Evolutionary conservation across 1,284 basidiomycete species (phyloP), one percentile per base, ranked within the genome.

Genomic region (Rhodotorula sp.): DNA sequence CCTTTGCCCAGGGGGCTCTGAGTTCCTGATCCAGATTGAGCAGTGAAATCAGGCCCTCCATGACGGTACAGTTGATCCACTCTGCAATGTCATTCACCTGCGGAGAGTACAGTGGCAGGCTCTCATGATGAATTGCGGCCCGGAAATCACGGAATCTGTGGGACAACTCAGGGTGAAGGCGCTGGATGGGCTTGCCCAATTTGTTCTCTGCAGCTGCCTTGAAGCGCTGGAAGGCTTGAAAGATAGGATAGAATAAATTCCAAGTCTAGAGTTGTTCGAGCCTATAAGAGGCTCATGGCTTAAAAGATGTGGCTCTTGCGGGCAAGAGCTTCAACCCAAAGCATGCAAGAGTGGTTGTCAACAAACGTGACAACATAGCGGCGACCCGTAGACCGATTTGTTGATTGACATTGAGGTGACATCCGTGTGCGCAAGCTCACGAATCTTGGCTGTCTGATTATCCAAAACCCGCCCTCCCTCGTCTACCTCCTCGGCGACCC

Each of bases 291-390:
- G n/a, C n/a, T n/a, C n/a, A n/a, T n/a, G 12, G 60, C 57, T 5
- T 64, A 55, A 61, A 80, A 78, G 20, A 77, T 76, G 4, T 82
- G 79, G 53, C 72, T 78, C 77, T 83, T 84, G 24, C 55, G 57
- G 29, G 74, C 78, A 37, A 83, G 69, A 22, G 78, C 75, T 45
- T 71, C 61, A 3, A 78, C 75, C 55, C 66, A 76, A 56, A 73
- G 69, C 30, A 76, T 76, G 14, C 72, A 65, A 6, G 76, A 75
- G 54, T 68, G 72, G 62, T 82, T 78, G 72, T 82, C 79, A 62
- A 82, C 80, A 68, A 82, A 81, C 2, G 78, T 78, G 26, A 82
- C 73, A 77, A 78, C 80, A 70, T 82, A 83, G 10, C 70, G 72
- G 58, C 76, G 77, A 8, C 81, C 81, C 42, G 72, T 66, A 78